These are phyloP conservation scores for Suillus subaureus DNA, from an alignment of 768 basidiomycete genomes.

Conservation along the genomic window DNA sequence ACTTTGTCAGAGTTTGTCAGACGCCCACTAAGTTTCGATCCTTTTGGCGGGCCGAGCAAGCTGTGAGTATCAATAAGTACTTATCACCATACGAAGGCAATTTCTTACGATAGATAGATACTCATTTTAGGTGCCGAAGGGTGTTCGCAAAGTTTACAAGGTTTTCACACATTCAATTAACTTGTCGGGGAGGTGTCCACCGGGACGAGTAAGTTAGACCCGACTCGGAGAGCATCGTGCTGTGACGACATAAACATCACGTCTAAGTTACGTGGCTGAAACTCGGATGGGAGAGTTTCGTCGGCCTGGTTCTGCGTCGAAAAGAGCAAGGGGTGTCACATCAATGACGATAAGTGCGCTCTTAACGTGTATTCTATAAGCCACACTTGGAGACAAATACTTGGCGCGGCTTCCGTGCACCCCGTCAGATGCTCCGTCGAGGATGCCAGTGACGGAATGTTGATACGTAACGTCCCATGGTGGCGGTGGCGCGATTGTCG, in stretches of 20 bases:
- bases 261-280: neutral
- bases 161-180: slow-evolving; percentile 2
- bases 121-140: neutral
- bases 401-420: neutral
- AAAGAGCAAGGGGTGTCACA: neutral
- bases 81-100: neutral
- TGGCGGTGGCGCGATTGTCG: neutral
- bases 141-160: neutral
- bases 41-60: neutral
- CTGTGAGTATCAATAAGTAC: neutral
- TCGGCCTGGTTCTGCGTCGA: neutral
- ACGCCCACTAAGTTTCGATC: neutral
- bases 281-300: neutral
- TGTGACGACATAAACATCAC: neutral
- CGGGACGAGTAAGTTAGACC: neutral
- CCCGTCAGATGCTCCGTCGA: neutral
- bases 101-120: neutral
- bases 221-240: neutral
- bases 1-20: neutral
- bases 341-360: neutral
- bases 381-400: neutral
- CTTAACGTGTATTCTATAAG: neutral
- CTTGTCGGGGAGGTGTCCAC: neutral
- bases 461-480: neutral
- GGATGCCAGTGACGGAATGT: neutral